Evolutionary conservation across 2,329 filamentous ascomycete species (phyloP).

Genomic region (Diaporthe sp.): DNA sequence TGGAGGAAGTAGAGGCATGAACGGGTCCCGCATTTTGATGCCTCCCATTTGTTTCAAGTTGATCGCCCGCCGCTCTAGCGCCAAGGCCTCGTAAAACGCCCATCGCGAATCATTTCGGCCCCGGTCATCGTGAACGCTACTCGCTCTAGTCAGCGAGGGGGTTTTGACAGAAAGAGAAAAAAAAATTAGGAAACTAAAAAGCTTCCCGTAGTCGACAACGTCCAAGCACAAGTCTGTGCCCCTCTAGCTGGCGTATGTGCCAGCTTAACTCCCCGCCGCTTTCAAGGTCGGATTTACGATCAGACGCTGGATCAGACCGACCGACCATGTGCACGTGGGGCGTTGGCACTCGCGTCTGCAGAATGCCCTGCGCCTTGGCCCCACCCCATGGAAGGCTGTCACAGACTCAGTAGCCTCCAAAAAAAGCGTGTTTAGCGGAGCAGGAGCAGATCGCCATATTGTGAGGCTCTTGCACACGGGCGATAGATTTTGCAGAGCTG

Average conservation of each 20-base stretch:
- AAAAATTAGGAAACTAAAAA: too few species aligned
- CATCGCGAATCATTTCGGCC: slow-evolving; percentile 21
- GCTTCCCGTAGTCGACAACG: not conserved
- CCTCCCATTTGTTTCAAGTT: slow-evolving; percentile 28
- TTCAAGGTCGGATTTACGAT: slow-evolving; percentile 12
- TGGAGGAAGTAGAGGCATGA: slow-evolving; percentile 14
- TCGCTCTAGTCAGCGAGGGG: not conserved
- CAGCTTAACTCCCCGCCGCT: not conserved
- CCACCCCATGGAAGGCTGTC: slow-evolving; percentile 2
- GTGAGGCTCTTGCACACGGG: not conserved
- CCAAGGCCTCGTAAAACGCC: slow-evolving; percentile 29
- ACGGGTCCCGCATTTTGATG: slow-evolving; percentile 14
- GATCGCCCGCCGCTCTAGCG: not conserved
- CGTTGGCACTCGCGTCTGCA: not conserved
- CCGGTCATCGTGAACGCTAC: not conserved
- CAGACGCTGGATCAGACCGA: not conserved
- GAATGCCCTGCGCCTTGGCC: too few species aligned
- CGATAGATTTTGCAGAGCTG: slow-evolving; percentile 4
- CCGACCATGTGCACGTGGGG: slow-evolving; percentile 14
- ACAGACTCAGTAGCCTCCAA: slow-evolving; percentile 1
- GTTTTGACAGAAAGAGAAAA: not conserved
- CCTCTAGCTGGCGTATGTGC: not conserved
- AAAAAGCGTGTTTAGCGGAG: slow-evolving; percentile 23
- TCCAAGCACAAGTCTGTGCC: slow-evolving; percentile 22
- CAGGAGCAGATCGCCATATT: not conserved